Percentiles rank a stretch among this genome's conserved stretches.
These are phyloP conservation scores for Hypholoma sublateritium DNA, from an alignment of 768 basidiomycete species.

Conservation along the genomic window DNA sequence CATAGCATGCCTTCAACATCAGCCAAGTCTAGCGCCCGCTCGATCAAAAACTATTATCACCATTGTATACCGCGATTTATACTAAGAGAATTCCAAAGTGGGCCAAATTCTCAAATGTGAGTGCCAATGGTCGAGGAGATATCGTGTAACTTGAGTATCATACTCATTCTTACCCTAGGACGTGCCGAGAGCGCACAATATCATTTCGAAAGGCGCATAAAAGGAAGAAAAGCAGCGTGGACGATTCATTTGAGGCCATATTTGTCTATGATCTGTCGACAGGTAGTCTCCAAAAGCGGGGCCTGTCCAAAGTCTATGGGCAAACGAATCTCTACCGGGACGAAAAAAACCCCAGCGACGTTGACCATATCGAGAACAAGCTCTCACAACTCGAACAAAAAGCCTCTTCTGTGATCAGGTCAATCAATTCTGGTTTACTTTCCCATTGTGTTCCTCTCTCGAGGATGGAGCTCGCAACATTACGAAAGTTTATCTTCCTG, in stretches of 20 bases:
- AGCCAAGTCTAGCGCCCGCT: not conserved
- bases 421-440: slow-evolving; percentile 12
- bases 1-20: not conserved
- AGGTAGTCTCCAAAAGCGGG: slow-evolving; percentile 10
- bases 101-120: not conserved
- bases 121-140: not conserved
- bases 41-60: slow-evolving; percentile 19
- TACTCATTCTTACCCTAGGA: not conserved
- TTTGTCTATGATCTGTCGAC: slow-evolving; percentile 22
- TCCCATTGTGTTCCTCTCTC: slow-evolving; percentile 17
- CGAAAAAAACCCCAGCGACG: slow-evolving; percentile 15
- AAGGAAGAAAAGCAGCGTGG: not conserved
- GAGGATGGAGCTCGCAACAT: slow-evolving; percentile 24
- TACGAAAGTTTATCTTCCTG: slow-evolving; percentile 37
- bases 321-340: slow-evolving; percentile 27
- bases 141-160: not conserved
- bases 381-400: slow-evolving; percentile 26
- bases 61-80: slow-evolving; percentile 32
- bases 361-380: slow-evolving; percentile 28
- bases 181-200: not conserved
- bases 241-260: slow-evolving; percentile 11
- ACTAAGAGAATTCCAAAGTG: slow-evolving; percentile 22
- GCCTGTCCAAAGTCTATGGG: slow-evolving; percentile 19
- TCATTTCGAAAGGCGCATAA: not conserved
- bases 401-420: slow-evolving; percentile 22